Percentiles rank a stretch among this genome's conserved stretches.
phyloP scores from a whole-genome alignment of 768 basidiomycete species.

The Fibroporia radiculosa region DNA sequence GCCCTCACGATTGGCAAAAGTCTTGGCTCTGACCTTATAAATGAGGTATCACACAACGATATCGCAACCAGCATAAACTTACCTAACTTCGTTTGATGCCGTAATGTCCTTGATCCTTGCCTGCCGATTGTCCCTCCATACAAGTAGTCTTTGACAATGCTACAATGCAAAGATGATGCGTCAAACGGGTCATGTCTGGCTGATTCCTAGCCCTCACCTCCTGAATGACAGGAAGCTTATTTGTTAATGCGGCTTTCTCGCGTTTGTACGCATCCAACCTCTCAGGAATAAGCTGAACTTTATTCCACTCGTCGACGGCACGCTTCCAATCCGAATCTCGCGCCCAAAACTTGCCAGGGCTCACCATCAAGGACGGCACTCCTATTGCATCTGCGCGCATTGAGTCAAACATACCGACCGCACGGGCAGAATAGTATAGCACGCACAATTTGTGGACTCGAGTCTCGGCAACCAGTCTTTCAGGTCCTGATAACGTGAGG shows the following conservation, averaged over 20 bases:
- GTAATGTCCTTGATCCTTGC: neutral
- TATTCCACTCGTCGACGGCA: constrained; percentile 18
- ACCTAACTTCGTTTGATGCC: constrained; percentile 7
- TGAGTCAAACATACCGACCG: too few relatives aligned
- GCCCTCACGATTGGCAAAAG: constrained; percentile 30
- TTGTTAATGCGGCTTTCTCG: constrained; percentile 8
- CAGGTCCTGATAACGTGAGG: constrained; percentile 7
- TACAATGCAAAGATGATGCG: too few relatives aligned
- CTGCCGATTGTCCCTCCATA: constrained; percentile 5
- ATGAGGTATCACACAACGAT: neutral
- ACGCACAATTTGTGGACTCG: neutral
- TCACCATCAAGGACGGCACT: too few relatives aligned
- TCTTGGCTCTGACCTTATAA: constrained; percentile 25
- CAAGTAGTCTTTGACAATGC: neutral
- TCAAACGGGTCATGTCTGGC: too few relatives aligned
- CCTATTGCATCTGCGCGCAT: too few relatives aligned
- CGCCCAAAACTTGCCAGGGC: too few relatives aligned
- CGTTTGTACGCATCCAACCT: constrained; percentile 7
- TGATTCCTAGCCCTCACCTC: constrained; percentile 7
- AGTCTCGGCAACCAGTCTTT: constrained; percentile 10
- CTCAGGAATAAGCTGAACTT: constrained; percentile 5
- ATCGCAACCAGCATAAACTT: neutral
- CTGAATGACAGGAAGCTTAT: constrained; percentile 2
- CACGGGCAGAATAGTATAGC: too few relatives aligned
- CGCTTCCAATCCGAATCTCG: constrained; percentile 8